Evolutionary conservation across 768 basidiomycete genomes (phyloP).

Genomic region (Daedaleopsis sinensis): DNA sequence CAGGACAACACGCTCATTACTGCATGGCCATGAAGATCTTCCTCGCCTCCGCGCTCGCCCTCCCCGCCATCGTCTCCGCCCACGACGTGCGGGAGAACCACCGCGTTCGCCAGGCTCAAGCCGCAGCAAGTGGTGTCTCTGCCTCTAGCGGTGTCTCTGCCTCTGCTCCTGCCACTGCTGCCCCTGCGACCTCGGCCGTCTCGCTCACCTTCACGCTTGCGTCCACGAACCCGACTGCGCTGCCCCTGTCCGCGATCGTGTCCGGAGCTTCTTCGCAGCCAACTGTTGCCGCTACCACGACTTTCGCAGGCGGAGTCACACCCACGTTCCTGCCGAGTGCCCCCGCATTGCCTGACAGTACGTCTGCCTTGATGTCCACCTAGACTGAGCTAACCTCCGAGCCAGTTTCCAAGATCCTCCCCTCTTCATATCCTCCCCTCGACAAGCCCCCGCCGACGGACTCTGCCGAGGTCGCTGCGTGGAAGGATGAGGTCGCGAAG

Average conservation of each 20-base stretch:
- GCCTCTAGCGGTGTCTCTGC: slow-evolving; percentile 14
- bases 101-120: slow-evolving; percentile 30
- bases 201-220: slow-evolving; percentile 32
- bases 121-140: slow-evolving; percentile 9
- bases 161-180: slow-evolving; percentile 18
- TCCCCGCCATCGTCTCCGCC: slow-evolving; percentile 47
- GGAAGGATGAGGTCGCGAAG: slow-evolving; percentile 63
- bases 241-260: slow-evolving; percentile 34
- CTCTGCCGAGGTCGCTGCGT: slow-evolving; percentile 65
- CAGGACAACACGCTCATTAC: slow-evolving; percentile 6
- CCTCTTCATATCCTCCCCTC: slow-evolving; percentile 66
- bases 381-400: too few species aligned
- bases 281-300: slow-evolving; percentile 37
- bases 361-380: neutral
- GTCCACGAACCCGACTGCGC: slow-evolving; percentile 38
- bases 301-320: slow-evolving; percentile 36
- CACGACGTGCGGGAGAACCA: slow-evolving; percentile 29
- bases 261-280: slow-evolving; percentile 29
- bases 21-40: slow-evolving; percentile 33
- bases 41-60: slow-evolving; percentile 32
- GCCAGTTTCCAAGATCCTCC: slow-evolving; percentile 42
- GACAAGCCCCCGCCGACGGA: slow-evolving; percentile 63
- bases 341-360: slow-evolving; percentile 61
- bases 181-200: slow-evolving; percentile 13
- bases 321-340: slow-evolving; percentile 54